phyloP scores from a whole-genome alignment of 306 rosid species.

The Malus domestica region DNA sequence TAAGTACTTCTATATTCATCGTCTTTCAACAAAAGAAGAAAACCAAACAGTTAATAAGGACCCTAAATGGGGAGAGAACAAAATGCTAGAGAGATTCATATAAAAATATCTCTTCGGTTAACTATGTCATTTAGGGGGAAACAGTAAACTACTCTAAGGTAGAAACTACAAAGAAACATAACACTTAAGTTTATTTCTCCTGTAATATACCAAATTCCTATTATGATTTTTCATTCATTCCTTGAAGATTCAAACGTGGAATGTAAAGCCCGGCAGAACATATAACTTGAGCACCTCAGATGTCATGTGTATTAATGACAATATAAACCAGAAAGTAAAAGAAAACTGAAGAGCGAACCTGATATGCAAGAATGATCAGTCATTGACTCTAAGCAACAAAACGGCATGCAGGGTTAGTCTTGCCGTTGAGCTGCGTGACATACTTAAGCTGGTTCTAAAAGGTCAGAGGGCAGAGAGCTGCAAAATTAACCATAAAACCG shows the following conservation, averaged over 20 bases:
- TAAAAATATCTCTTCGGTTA: not conserved
- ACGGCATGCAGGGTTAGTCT: constrained; percentile 1
- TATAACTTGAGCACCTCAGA: not conserved
- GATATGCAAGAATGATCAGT: constrained; percentile 1
- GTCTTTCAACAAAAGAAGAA: not conserved
- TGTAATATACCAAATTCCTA: not conserved
- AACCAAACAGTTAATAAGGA: not conserved
- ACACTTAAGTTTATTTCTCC: not conserved
- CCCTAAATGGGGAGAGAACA: not conserved
- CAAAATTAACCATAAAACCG: constrained; percentile 11
- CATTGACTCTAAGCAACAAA: not conserved
- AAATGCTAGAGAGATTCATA: not conserved
- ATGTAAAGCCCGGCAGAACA: not conserved
- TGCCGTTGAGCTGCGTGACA: constrained; percentile 1
- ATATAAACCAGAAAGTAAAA: not conserved
- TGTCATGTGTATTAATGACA: not conserved
- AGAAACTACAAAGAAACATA: constrained; percentile 1
- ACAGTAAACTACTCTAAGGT: not conserved
- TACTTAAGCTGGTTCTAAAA: constrained; percentile 5
- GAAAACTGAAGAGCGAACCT: not conserved
- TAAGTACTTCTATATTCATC: not conserved
- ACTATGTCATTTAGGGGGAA: not conserved
- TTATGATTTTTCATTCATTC: not conserved
- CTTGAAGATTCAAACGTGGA: constrained; percentile 1
- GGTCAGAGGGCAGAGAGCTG: not conserved